Base-by-base conservation (phyloP, 2,329 filamentous ascomycete species). In the Balansia obtecta region DNA sequence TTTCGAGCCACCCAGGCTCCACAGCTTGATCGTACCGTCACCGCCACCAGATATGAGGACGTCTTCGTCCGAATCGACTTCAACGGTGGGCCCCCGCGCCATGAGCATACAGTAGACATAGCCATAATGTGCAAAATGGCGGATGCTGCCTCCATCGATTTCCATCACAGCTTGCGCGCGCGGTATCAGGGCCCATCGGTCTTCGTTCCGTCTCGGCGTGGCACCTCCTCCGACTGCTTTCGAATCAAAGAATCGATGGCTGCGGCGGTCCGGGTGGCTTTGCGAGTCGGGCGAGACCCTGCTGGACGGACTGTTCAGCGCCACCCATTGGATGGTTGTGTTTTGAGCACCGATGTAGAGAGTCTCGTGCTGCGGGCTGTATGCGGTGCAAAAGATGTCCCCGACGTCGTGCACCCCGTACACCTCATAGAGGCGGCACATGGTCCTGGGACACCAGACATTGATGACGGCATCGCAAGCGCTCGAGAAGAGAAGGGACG, bases 31-130 rank as follows among this genome's bases (percentile, higher is more conserved):
- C 0, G 86, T 87, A 0, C 93, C 94, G 62, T 97, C 93, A 33
- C 93, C 94, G 37, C 88, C 90, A 9, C 90, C 93, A 0, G 91
- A 95, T 33, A 98, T 80, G 38, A 98, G 66, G 1, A 95, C 82
- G 58, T 97, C 90, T 27, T 85, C 81, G 1, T 87, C 82, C 0
- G 79, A 73, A 7, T 84, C 84, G 4, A 88, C 76, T 7, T 88
- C 75, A 1, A 80, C 72, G 0, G 77, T 80, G 0, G 77, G 75
- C 0, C 86, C 87, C 53, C 79, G 82, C 0, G 88, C 83, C 52
- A 98, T 75, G 5, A 95, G 75, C 91, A 97, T 97, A 65, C 89
- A 94, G 65, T 96, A 96, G 0, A 98, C 83, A 63, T 96, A 97
- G 43, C 94, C 93, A 65, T 84, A 91, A 65, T 98, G 93, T 1